phyloP scores from a whole-genome alignment of 495 filamentous ascomycete species.

The Margaritispora aquatica region DNA sequence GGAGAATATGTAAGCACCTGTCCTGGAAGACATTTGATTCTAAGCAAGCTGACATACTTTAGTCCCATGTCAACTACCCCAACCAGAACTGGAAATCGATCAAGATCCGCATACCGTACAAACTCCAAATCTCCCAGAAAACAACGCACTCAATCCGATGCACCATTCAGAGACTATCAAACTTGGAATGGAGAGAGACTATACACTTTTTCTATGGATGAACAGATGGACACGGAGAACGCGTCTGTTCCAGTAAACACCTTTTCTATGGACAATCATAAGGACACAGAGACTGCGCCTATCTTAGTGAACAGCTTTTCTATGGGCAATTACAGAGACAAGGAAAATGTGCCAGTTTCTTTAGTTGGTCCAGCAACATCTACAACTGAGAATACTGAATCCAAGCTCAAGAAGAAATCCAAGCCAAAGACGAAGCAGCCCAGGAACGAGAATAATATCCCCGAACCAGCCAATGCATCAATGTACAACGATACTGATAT shows the following conservation, averaged over 20 bases:
- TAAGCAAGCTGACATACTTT: not conserved
- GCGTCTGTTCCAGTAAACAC: too few relatives aligned
- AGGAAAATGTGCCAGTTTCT: not conserved
- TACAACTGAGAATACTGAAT: too few relatives aligned
- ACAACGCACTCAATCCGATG: not conserved
- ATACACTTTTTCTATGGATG: too few relatives aligned
- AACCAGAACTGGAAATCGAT: not conserved
- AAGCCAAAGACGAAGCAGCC: not conserved
- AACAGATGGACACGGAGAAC: too few relatives aligned
- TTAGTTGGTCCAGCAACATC: not conserved
- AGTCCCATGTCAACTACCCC: not conserved
- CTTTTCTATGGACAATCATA: too few relatives aligned
- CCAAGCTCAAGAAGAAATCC: not conserved
- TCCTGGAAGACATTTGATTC: not conserved
- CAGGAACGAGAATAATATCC: not conserved
- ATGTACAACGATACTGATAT: slow-evolving; percentile 1
- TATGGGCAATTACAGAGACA: not conserved
- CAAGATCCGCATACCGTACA: not conserved
- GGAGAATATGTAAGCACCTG: not conserved
- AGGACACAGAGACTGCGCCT: too few relatives aligned
- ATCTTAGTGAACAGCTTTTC: too few relatives aligned
- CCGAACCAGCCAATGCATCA: not conserved
- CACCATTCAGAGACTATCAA: too few relatives aligned
- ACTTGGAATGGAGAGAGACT: too few relatives aligned
- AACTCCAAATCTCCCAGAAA: too few relatives aligned